These are phyloP conservation scores for Candida sanyaensis DNA, from an alignment of 1,139 yeast genomes.

Conservation along the genomic window DNA sequence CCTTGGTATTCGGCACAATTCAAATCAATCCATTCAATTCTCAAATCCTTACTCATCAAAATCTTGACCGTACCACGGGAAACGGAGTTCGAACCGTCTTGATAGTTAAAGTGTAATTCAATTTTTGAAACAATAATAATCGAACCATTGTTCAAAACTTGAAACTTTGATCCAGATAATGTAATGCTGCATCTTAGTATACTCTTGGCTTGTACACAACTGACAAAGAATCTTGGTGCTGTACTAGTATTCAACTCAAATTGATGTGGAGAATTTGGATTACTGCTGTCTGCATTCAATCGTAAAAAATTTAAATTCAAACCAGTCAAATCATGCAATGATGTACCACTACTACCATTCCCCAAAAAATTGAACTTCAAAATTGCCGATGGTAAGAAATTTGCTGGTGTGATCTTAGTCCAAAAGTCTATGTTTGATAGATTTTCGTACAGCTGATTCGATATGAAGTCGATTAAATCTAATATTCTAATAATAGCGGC, in stretches of 20 bases:
- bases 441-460: constrained; percentile 33
- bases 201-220: constrained; percentile 52
- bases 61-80: constrained; percentile 61
- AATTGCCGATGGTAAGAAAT: constrained; percentile 35
- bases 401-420: constrained; percentile 37
- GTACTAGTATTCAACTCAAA: constrained; percentile 67
- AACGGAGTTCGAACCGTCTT: constrained; percentile 71
- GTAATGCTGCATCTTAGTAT: constrained; percentile 57
- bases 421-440: constrained; percentile 37
- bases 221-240: constrained; percentile 65
- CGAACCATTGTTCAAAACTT: constrained; percentile 65
- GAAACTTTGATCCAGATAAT: constrained; percentile 67
- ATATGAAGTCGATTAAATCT: constrained; percentile 39
- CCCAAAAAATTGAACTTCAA: constrained; percentile 18
- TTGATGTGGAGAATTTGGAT: constrained; percentile 33
- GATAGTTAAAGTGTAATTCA: constrained; percentile 54
- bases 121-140: constrained; percentile 63
- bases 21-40: constrained; percentile 73
- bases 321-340: constrained; percentile 11
- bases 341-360: not conserved
- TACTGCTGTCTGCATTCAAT: constrained; percentile 2
- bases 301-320: constrained; percentile 10
- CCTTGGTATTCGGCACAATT: constrained; percentile 39
- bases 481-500: constrained; percentile 45
- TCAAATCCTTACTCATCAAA: constrained; percentile 59